Conservation (phyloP, 2,329 filamentous ascomycete species). For the Dothideomycetes sp. region DNA sequence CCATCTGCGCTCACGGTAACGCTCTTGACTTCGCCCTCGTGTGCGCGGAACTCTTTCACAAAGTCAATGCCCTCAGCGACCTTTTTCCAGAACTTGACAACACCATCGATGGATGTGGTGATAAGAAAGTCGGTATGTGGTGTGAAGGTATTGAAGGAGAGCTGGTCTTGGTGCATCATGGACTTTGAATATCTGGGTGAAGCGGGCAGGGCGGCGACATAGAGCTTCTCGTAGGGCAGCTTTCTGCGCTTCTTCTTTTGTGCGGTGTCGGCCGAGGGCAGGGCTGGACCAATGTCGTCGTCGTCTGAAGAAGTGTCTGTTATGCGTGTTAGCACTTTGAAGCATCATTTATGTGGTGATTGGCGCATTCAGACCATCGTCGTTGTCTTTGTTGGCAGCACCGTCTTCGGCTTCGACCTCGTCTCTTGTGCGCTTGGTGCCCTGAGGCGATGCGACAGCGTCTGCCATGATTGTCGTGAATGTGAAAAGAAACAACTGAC, state of each 20-base stretch:
- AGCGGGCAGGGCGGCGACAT: conserved; percentile 77
- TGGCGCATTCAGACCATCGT: conserved; percentile 1
- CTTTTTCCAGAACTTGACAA: conserved; percentile 99
- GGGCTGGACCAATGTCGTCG: conserved; percentile 86
- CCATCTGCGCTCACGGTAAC: conserved; percentile 85
- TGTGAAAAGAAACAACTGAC: too few relatives aligned
- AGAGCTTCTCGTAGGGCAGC: conserved; percentile 90
- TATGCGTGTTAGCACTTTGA: background rate
- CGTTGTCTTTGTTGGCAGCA: conserved; percentile 11
- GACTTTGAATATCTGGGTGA: conserved; percentile 84
- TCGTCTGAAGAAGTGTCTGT: conserved; percentile 52
- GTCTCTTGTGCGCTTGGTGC: conserved; percentile 15
- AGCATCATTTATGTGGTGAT: background rate
- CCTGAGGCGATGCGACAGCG: conserved; percentile 14
- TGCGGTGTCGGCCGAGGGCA: conserved; percentile 58
- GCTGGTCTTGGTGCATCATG: conserved; percentile 95
- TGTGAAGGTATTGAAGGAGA: conserved; percentile 80
- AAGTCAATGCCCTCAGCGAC: conserved; percentile 84
- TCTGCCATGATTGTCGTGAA: background rate
- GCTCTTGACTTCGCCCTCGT: conserved; percentile 72
- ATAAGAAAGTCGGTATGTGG: conserved; percentile 91
- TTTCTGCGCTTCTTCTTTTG: conserved; percentile 85
- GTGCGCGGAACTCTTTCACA: conserved; percentile 93
- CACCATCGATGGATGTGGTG: conserved; percentile 86
- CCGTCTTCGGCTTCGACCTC: conserved; percentile 14